These are phyloP conservation scores for Trematosphaeria pertusa DNA, from an alignment of 2,329 filamentous ascomycete species.

Conservation along the genomic window DNA sequence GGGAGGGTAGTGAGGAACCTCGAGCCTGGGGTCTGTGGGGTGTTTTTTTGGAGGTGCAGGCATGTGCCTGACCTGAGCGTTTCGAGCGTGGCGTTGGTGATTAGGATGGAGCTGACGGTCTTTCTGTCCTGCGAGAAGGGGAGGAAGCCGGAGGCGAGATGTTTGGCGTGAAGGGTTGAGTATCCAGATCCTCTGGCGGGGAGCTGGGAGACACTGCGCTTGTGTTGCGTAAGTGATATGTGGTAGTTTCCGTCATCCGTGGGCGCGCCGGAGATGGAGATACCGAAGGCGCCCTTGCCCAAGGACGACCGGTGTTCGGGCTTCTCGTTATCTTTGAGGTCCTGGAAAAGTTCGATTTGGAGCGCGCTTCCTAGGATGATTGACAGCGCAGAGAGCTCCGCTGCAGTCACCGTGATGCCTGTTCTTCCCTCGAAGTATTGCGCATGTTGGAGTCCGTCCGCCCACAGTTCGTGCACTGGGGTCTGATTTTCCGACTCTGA, in stretches of 20 bases:
- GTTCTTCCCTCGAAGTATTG: conserved; percentile 21
- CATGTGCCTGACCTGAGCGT: conserved; percentile 24
- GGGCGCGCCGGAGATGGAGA: conserved; percentile 26
- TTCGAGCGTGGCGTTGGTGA: conserved; percentile 30
- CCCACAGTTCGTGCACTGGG: conserved; percentile 26
- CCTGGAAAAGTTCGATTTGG: too few relatives aligned
- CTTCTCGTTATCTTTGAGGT: too few relatives aligned
- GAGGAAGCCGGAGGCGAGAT: conserved; percentile 39
- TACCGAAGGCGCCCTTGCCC: conserved; percentile 33
- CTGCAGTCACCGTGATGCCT: conserved; percentile 24
- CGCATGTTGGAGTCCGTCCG: conserved; percentile 31
- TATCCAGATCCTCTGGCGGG: conserved; percentile 30
- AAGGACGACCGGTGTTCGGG: background rate
- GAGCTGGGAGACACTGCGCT: conserved; percentile 29
- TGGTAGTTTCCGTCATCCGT: conserved; percentile 23
- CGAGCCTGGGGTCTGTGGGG: conserved; percentile 16
- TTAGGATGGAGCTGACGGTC: conserved; percentile 30
- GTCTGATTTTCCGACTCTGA: conserved; percentile 9
- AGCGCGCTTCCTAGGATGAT: conserved; percentile 36
- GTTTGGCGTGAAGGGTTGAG: conserved; percentile 42
- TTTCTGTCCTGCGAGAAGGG: conserved; percentile 31
- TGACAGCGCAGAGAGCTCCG: conserved; percentile 37
- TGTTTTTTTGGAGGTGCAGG: conserved; percentile 20
- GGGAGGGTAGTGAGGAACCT: conserved; percentile 33
- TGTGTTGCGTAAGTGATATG: conserved; percentile 32